Evolutionary conservation across 2,329 filamentous ascomycete species (phyloP), one percentile per base, ranked within the genome.

Genomic region (Phialemonium atrogriseum): DNA sequence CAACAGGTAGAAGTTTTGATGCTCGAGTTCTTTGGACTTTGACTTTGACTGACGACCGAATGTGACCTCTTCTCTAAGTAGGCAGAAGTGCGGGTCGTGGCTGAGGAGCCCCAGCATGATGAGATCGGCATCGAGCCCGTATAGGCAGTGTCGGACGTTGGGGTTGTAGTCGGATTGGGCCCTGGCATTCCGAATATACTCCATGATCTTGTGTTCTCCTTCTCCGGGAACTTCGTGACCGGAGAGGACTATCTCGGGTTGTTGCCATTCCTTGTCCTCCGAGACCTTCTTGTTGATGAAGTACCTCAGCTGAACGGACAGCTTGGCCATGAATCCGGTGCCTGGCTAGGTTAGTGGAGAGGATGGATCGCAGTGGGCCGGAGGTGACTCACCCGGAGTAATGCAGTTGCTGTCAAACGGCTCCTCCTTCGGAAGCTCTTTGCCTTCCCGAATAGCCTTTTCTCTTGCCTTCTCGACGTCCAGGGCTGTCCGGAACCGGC

Each of bases 121-220:
- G 42, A 98, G 66, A 65, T 98, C 91, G 26, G 91, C 91, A 61
- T 98, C 91, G 30, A 98, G 73, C 15, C 93, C 93, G 60, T 98
- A 98, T 41, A 98, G 70, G 59, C 93, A 98, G 60, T 98, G 91
- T 36, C 91, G 84, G 40, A 94, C 77, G 50, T 98, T 96, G 30
- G 85, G 74, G 55, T 94, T 80, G 59, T 98, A 98, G 41, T 80
- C 77, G 3, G 84, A 84, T 58, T 98, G 91, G 29, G 89, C 87
- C 68, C 96, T 96, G 40, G 91, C 85, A 59, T 93, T 85, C 46
- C 91, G 84, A 58, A 98, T 98, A 59, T 98, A 98, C 60, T 98
- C 93, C 91, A 98, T 98, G 60, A 98, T 94, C 66, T 98, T 98
- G 68, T 98, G 91, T 60, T 98, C 91, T 48, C 91, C 91, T 62